These are phyloP conservation scores for Chaetomium strumarium DNA, from an alignment of 2,329 filamentous ascomycete species.

Conservation along the genomic window DNA sequence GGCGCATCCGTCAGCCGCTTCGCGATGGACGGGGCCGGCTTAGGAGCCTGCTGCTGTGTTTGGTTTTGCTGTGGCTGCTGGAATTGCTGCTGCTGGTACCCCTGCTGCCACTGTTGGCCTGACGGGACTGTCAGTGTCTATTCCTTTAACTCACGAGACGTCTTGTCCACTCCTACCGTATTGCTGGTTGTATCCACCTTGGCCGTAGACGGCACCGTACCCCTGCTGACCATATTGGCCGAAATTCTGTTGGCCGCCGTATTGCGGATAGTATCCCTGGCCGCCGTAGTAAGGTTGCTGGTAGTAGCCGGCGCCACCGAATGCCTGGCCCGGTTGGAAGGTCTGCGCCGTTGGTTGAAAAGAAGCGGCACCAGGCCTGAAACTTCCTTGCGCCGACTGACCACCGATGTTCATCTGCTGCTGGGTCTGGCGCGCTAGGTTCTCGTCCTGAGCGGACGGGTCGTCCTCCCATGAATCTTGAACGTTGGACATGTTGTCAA, in stretches of 20 bases:
- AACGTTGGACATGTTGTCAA: slow-evolving; percentile 58
- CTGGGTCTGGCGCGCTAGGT: slow-evolving; percentile 69
- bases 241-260: slow-evolving; percentile 37
- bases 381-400: slow-evolving; percentile 41
- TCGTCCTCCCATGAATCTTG: slow-evolving; percentile 96
- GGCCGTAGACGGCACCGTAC: slow-evolving; percentile 34
- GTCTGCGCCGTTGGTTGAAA: slow-evolving; percentile 67
- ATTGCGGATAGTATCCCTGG: slow-evolving; percentile 50
- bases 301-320: slow-evolving; percentile 52
- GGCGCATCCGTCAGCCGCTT: slow-evolving; percentile 51
- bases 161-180: slow-evolving; percentile 31
- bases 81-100: slow-evolving; percentile 40
- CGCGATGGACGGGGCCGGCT: slow-evolving; percentile 45
- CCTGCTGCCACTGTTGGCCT: slow-evolving; percentile 42
- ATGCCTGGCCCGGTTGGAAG: slow-evolving; percentile 69
- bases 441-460: slow-evolving; percentile 68
- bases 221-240: slow-evolving; percentile 32
- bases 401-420: slow-evolving; percentile 69
- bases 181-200: slow-evolving; percentile 43
- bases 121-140: slow-evolving; percentile 17
- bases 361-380: slow-evolving; percentile 60
- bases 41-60: slow-evolving; percentile 31
- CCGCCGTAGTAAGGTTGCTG: slow-evolving; percentile 49
- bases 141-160: not conserved
- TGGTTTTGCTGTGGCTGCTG: slow-evolving; percentile 32